A percentile compares a stretch with the other conserved stretches of the same genome.
Conservation (phyloP, 306 rosid genomes). For the Alnus glutinosa region DNA sequence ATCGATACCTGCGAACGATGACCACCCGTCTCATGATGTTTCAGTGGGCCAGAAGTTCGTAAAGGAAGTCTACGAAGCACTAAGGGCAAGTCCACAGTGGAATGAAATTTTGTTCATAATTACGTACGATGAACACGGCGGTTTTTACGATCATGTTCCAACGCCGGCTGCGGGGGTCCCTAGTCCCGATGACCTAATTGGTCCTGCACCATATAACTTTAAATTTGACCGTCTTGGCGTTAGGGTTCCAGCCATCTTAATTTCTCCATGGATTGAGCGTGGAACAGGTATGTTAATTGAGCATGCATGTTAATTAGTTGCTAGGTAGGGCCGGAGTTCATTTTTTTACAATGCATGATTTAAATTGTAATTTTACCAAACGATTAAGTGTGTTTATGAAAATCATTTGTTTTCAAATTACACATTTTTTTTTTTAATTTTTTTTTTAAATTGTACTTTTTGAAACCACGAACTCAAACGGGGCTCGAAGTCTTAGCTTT, state of each 20-base stretch:
- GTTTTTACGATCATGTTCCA: slow-evolving; percentile 73
- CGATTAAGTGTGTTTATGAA: no score
- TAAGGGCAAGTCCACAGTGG: slow-evolving; percentile 80
- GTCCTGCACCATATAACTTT: slow-evolving; percentile 55
- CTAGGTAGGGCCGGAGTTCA: no score
- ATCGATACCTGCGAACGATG: slow-evolving; percentile 57
- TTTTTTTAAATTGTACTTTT: no score
- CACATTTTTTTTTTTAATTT: no score
- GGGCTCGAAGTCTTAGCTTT: no score
- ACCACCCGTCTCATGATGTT: slow-evolving; percentile 81
- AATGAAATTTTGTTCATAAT: slow-evolving; percentile 63
- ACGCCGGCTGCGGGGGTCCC: slow-evolving; percentile 62
- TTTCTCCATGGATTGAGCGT: slow-evolving; percentile 74
- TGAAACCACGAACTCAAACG: no score
- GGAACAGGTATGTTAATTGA: slow-evolving; percentile 48
- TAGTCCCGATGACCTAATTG: slow-evolving; percentile 53
- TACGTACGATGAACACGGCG: slow-evolving; percentile 80
- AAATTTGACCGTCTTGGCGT: slow-evolving; percentile 69
- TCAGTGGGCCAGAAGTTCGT: slow-evolving; percentile 64
- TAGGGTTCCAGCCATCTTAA: slow-evolving; percentile 56
- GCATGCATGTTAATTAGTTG: no score
- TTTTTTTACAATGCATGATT: no score
- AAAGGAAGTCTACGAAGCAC: slow-evolving; percentile 64
- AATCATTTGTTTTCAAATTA: no score
- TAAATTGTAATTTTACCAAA: no score